These are phyloP conservation scores for Pseudocercospora cruenta DNA, from an alignment of 2,329 filamentous ascomycete species.

Conservation along the genomic window DNA sequence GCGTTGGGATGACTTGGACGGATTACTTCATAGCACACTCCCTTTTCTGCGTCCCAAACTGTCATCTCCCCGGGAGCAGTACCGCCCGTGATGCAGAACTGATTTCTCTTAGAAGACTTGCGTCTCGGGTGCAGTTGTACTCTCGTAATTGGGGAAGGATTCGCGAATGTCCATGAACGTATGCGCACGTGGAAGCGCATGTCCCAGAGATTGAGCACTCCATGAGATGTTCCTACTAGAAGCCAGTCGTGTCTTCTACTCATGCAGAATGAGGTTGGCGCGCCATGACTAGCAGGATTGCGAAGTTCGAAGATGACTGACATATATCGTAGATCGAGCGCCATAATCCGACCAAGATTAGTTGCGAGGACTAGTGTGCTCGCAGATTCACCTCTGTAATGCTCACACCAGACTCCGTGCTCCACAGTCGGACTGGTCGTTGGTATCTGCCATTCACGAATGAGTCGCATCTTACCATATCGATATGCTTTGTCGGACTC, in stretches of 20 bases:
- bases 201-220: slow-evolving; percentile 93
- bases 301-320: slow-evolving; percentile 75
- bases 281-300: slow-evolving; percentile 90
- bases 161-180: slow-evolving; percentile 84
- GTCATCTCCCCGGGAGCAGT: slow-evolving; percentile 87
- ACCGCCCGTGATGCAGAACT: slow-evolving; percentile 86
- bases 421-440: slow-evolving; percentile 56
- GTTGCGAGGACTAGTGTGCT: slow-evolving; percentile 88
- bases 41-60: slow-evolving; percentile 93
- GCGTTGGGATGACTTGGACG: slow-evolving; percentile 66
- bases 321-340: slow-evolving; percentile 88
- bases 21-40: slow-evolving; percentile 85
- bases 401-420: slow-evolving; percentile 86
- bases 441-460: slow-evolving; percentile 80
- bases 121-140: slow-evolving; percentile 71
- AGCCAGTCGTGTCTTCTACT: slow-evolving; percentile 89
- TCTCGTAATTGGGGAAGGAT: slow-evolving; percentile 77
- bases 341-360: slow-evolving; percentile 79
- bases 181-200: slow-evolving; percentile 88
- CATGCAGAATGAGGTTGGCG: slow-evolving; percentile 86
- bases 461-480: slow-evolving; percentile 75
- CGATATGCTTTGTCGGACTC: slow-evolving; percentile 62
- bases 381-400: slow-evolving; percentile 78
- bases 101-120: slow-evolving; percentile 66
- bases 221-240: slow-evolving; percentile 86